A percentile compares a stretch with the other conserved stretches of the same genome.
phyloP scores from a whole-genome alignment of 1,284 basidiomycete genomes.

The Irpex rosettiformis region DNA sequence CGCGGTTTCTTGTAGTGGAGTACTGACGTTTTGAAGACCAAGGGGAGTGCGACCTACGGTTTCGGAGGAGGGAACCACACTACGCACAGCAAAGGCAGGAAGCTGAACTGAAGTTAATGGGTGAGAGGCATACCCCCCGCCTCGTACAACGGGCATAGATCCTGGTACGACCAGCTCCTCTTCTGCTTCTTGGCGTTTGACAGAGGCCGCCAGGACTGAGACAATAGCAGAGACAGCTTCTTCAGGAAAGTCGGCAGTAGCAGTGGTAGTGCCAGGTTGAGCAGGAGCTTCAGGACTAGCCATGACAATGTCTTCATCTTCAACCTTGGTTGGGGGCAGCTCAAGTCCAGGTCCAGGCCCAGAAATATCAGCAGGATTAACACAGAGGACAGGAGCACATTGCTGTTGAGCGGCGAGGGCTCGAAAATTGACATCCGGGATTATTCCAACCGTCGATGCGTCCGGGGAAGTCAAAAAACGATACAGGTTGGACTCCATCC shows the following conservation, averaged over 20 bases:
- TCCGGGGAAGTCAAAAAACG: conserved; percentile 3
- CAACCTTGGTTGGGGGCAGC: not conserved
- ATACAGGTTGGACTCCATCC: not conserved
- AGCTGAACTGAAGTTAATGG: not conserved
- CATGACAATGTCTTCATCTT: conserved; percentile 1
- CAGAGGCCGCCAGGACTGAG: conserved; percentile 22
- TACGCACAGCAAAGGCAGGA: not conserved
- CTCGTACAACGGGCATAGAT: not conserved
- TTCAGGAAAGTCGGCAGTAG: conserved; percentile 17
- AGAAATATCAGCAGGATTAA: conserved; percentile 49
- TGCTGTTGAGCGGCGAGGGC: conserved; percentile 24
- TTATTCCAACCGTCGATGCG: conserved; percentile 30
- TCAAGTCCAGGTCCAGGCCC: conserved; percentile 10
- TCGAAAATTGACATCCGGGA: conserved; percentile 46
- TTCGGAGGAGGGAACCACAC: not conserved
- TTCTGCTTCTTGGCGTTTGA: conserved; percentile 8
- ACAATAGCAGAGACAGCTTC: conserved; percentile 27
- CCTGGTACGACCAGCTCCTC: not conserved
- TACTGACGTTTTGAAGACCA: not conserved
- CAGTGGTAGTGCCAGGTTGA: not conserved
- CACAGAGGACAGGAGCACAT: conserved; percentile 22
- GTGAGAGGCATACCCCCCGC: not conserved
- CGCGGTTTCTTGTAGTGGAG: not conserved
- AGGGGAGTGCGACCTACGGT: not conserved
- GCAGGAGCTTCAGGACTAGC: not conserved